A percentile compares a stretch with the other conserved stretches of the same genome.
Conservation (phyloP, 148 eudicot species). For the Rhododendron mucronatum region DNA sequence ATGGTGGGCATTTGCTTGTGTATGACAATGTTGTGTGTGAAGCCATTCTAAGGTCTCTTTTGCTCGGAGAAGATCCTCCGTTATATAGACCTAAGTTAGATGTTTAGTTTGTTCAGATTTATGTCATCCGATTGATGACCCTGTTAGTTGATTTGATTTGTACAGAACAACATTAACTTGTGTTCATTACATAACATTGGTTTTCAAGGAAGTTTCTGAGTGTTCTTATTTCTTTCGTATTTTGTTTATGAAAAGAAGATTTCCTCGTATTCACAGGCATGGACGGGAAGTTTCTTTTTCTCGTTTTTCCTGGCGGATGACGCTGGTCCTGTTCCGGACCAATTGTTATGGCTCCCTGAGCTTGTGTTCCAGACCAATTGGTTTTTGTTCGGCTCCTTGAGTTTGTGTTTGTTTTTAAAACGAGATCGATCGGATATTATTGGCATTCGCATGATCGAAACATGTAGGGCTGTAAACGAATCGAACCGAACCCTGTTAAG, state of each 20-base stretch:
- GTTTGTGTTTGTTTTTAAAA: too few species aligned
- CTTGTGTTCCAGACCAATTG: background rate
- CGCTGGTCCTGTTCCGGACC: background rate
- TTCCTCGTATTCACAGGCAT: background rate
- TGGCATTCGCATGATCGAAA: too few species aligned
- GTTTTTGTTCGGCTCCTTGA: background rate
- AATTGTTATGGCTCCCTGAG: background rate
- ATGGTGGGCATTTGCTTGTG: constrained; percentile 45
- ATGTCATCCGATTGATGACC: constrained; percentile 11
- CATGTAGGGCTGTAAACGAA: background rate
- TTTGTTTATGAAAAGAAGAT: background rate
- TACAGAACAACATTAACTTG: constrained; percentile 1
- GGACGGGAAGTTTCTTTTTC: background rate
- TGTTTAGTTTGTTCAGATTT: background rate
- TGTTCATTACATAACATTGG: constrained; percentile 6
- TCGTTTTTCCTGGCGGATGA: background rate
- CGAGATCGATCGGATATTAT: background rate
- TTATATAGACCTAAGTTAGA: constrained; percentile 20
- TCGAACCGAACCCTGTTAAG: too few species aligned
- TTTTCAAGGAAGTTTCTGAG: background rate
- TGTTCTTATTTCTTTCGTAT: background rate
- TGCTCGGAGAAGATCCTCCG: constrained; percentile 39
- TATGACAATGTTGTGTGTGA: constrained; percentile 35
- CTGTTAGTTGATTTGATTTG: background rate
- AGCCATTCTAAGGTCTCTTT: constrained; percentile 41